Evolutionary conservation across 169 alveolate species (phyloP).

Genomic region (Plasmodium yoelii): DNA sequence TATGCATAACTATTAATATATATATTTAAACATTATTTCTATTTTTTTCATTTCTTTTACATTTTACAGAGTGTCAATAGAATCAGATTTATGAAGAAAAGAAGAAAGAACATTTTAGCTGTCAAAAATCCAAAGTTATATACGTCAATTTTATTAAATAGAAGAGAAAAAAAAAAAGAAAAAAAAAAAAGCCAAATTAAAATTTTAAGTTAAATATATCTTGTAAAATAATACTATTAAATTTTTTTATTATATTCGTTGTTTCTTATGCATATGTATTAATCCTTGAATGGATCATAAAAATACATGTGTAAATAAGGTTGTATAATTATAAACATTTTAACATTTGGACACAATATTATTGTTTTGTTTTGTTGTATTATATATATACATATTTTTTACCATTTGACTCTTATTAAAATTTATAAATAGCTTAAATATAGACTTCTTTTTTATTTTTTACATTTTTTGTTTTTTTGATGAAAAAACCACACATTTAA

Average conservation of each 20-base stretch:
- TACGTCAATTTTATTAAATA: conserved; percentile 29
- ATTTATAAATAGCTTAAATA: too few species aligned
- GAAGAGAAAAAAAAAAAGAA: conserved; percentile 41
- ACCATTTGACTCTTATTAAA: too few species aligned
- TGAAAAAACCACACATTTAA: too few species aligned
- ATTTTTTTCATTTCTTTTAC: conserved; percentile 6
- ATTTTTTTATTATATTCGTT: background rate
- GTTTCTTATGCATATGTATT: too few species aligned
- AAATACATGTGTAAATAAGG: too few species aligned
- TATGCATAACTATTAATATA: background rate
- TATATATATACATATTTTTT: too few species aligned
- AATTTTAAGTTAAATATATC: conserved; percentile 29
- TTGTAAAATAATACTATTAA: background rate
- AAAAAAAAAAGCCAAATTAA: conserved; percentile 29
- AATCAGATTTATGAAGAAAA: conserved; percentile 52
- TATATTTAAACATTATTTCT: background rate
- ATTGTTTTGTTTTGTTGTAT: too few species aligned
- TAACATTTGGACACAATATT: too few species aligned
- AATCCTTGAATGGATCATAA: too few species aligned
- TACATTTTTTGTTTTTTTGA: too few species aligned
- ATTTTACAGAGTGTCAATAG: conserved; percentile 33
- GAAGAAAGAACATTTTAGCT: conserved; percentile 44
- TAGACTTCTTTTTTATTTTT: too few species aligned
- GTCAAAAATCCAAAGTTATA: conserved; percentile 41
- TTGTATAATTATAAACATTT: too few species aligned